Conservation (phyloP, 768 basidiomycete genomes). For the Boletus reticuloceps region DNA sequence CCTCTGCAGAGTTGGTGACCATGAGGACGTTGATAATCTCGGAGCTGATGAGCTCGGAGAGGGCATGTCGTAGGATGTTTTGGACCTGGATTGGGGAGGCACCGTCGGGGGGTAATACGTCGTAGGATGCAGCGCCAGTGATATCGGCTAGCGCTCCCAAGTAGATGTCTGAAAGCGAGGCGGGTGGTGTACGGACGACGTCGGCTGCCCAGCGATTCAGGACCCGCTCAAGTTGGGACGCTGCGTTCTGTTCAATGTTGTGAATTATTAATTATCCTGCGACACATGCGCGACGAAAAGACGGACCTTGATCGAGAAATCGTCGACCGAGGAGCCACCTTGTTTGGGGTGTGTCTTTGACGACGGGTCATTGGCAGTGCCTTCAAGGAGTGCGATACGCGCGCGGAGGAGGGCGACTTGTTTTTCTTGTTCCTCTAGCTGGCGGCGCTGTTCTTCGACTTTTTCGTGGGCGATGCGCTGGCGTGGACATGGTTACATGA, state of each 20-base stretch:
- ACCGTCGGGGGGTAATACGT: slow-evolving; percentile 38
- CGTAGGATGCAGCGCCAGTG: slow-evolving; percentile 40
- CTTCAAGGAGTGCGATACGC: slow-evolving; percentile 37
- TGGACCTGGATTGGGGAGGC: slow-evolving; percentile 71
- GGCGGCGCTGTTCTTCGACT: slow-evolving; percentile 75
- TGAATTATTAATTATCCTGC: not conserved
- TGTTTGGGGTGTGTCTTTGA: slow-evolving; percentile 30
- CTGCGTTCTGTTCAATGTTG: slow-evolving; percentile 55
- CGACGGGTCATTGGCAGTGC: slow-evolving; percentile 43
- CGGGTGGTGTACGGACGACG: not conserved
- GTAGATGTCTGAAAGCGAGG: slow-evolving; percentile 49
- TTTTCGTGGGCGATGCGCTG: slow-evolving; percentile 84
- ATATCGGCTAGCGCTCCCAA: slow-evolving; percentile 61
- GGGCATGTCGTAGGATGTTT: slow-evolving; percentile 75
- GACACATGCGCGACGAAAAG: not conserved
- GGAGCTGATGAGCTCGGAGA: slow-evolving; percentile 70
- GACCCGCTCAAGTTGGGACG: slow-evolving; percentile 75
- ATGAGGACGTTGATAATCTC: slow-evolving; percentile 84
- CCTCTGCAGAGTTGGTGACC: slow-evolving; percentile 81
- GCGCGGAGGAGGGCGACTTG: slow-evolving; percentile 54
- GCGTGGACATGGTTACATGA: not conserved
- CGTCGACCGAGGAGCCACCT: slow-evolving; percentile 70
- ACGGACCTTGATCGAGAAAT: slow-evolving; percentile 83
- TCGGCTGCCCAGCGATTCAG: slow-evolving; percentile 78
- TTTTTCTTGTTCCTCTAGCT: slow-evolving; percentile 80